A percentile compares a stretch with the other conserved stretches of the same genome.
Evolutionary conservation across 257 asterid genomes (phyloP).

Genomic region (Handroanthus guayacan): DNA sequence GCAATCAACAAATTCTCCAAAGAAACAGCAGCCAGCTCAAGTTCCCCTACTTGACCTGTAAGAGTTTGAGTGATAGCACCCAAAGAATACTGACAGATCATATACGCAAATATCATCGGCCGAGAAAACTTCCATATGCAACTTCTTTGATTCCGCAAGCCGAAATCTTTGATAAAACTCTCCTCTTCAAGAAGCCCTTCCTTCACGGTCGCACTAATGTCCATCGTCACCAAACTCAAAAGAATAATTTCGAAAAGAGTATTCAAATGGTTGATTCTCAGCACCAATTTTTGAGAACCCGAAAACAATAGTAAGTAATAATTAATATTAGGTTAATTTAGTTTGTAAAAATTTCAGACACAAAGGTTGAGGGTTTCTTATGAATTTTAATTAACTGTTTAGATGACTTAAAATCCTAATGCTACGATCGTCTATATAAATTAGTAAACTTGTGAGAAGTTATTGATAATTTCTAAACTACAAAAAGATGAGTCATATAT

Average conservation of each 20-base stretch:
- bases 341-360: too few species aligned
- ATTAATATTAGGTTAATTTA: too few species aligned
- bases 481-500: too few species aligned
- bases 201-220: constrained; percentile 25
- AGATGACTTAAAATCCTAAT: too few species aligned
- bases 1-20: constrained; percentile 79
- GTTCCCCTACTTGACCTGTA: constrained; percentile 67
- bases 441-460: too few species aligned
- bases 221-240: constrained; percentile 28
- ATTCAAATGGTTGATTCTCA: too few species aligned
- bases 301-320: too few species aligned
- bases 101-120: constrained; percentile 69
- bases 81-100: constrained; percentile 68
- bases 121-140: constrained; percentile 72
- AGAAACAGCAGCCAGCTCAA: constrained; percentile 86
- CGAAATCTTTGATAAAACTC: constrained; percentile 41
- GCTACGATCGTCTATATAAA: too few species aligned
- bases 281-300: too few species aligned
- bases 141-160: constrained; percentile 63
- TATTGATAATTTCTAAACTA: too few species aligned
- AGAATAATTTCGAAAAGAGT: not conserved
- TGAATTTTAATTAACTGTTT: too few species aligned
- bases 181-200: constrained; percentile 43
- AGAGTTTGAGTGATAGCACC: constrained; percentile 79
- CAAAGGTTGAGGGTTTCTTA: too few species aligned